These are phyloP conservation scores for Pseudomonodictys pantanalensis DNA, from an alignment of 495 filamentous ascomycete genomes.

Conservation along the genomic window DNA sequence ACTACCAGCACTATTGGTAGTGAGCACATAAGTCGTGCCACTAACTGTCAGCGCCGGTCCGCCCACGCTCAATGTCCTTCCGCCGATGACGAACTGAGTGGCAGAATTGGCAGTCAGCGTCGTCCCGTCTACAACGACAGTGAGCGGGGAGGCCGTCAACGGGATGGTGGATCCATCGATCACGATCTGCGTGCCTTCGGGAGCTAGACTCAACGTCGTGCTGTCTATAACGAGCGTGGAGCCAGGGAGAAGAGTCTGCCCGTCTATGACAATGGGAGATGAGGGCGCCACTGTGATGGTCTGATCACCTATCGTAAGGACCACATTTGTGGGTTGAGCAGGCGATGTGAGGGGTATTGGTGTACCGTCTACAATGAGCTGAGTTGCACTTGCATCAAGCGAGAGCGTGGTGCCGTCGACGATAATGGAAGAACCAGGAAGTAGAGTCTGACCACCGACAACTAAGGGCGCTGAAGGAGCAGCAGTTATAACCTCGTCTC, in stretches of 20 bases:
- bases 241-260: conserved; percentile 32
- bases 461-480: too few species aligned
- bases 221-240: conserved; percentile 28
- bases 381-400: conserved; percentile 1
- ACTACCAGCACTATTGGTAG: conserved; percentile 6
- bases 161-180: conserved; percentile 27
- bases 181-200: conserved; percentile 29
- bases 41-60: conserved; percentile 10
- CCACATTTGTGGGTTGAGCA: background rate
- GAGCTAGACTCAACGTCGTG: conserved; percentile 33
- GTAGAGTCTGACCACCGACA: too few species aligned
- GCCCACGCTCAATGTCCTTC: conserved; percentile 8
- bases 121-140: background rate
- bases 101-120: conserved; percentile 14
- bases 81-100: conserved; percentile 8
- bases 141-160: background rate
- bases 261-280: conserved; percentile 21
- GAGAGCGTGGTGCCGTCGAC: conserved; percentile 2
- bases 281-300: conserved; percentile 35
- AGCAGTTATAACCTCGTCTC: too few species aligned
- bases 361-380: conserved; percentile 5
- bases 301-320: conserved; percentile 32
- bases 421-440: conserved; percentile 3
- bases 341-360: background rate
- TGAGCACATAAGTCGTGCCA: conserved; percentile 12